Evolutionary conservation across 2,329 filamentous ascomycete genomes (phyloP).

Genomic region (Fusarium anguioides): DNA sequence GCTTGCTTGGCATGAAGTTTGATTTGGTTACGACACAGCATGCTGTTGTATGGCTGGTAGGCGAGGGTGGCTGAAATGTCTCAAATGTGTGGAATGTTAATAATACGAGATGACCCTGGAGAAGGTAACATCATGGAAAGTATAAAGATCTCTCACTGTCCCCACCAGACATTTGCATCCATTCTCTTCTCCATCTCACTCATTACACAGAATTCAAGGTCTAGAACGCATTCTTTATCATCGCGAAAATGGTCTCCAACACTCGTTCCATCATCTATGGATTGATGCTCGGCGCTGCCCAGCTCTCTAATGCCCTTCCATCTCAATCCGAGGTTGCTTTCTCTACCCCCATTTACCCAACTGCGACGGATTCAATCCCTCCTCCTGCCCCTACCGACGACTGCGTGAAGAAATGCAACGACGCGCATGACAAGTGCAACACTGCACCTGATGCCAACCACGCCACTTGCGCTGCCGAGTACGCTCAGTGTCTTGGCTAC

Average conservation of each 20-base stretch:
- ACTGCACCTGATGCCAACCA: slow-evolving; percentile 10
- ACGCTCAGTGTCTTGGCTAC: slow-evolving; percentile 2
- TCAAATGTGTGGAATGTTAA: neutral
- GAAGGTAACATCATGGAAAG: neutral
- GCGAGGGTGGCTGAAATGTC: neutral
- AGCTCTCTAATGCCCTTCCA: slow-evolving; percentile 3
- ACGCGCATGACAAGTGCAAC: neutral
- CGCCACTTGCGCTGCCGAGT: slow-evolving; percentile 1
- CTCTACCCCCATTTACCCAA: slow-evolving; percentile 1
- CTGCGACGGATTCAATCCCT: neutral
- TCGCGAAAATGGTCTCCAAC: slow-evolving; percentile 13
- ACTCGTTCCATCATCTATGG: slow-evolving; percentile 19
- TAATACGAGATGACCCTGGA: neutral
- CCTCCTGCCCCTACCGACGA: slow-evolving; percentile 1
- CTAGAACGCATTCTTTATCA: neutral
- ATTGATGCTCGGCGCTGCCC: slow-evolving; percentile 8
- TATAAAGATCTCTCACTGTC: neutral
- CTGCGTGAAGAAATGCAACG: slow-evolving; percentile 6
- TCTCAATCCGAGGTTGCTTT: neutral
- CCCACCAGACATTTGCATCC: too few species aligned
- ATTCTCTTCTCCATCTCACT: too few species aligned
- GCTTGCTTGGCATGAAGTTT: neutral
- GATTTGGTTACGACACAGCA: neutral
- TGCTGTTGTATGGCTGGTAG: neutral
- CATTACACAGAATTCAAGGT: neutral